Evolutionary conservation across 148 eudicot genomes (phyloP).

Genomic region (Vaccinium corymbosum): DNA sequence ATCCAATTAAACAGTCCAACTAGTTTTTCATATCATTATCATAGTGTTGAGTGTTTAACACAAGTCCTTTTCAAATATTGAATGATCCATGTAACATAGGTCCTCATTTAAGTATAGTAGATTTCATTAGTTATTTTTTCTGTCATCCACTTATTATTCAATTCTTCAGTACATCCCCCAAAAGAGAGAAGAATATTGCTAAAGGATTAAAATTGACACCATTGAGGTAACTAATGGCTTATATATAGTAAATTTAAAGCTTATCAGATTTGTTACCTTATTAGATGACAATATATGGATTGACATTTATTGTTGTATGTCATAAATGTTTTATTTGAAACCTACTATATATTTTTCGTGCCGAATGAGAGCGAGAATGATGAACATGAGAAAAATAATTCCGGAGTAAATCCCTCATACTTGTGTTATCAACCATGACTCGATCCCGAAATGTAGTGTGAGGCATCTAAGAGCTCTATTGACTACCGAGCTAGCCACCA

Average conservation of each 20-base stretch:
- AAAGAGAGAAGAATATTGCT: not conserved
- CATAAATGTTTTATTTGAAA: no score
- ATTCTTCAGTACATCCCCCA: not conserved
- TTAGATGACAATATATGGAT: not conserved
- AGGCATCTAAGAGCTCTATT: no score
- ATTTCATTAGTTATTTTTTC: not conserved
- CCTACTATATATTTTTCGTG: no score
- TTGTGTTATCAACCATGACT: no score
- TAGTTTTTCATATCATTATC: not conserved
- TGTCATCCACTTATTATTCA: not conserved
- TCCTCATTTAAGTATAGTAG: not conserved
- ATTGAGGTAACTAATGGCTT: not conserved
- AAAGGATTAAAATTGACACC: not conserved
- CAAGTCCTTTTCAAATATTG: not conserved
- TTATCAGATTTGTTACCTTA: not conserved
- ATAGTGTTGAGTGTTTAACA: not conserved
- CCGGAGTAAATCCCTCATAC: no score
- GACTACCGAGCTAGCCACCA: no score
- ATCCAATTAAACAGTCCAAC: not conserved
- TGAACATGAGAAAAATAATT: no score
- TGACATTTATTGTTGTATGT: not conserved
- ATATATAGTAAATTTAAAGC: not conserved
- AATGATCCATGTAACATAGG: no score
- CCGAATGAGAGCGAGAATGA: no score
- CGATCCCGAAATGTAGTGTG: no score